Conservation (phyloP, 306 rosid species). For the Trifolium fragiferum region DNA sequence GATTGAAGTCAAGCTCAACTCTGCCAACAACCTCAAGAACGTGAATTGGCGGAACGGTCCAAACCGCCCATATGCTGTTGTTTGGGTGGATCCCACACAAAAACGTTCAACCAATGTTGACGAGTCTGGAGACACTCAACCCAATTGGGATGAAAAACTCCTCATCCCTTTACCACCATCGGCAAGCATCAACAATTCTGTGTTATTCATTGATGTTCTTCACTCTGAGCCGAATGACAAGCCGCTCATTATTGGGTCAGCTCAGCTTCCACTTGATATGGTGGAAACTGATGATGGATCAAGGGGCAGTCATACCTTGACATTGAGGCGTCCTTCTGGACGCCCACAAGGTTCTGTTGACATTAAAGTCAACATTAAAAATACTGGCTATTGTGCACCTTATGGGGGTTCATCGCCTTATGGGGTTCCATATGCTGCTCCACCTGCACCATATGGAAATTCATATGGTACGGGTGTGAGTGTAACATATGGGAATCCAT, state of each 20-base stretch:
- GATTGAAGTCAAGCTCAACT: slow-evolving; percentile 53
- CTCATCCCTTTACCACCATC: slow-evolving; percentile 44
- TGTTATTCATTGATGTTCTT: slow-evolving; percentile 58
- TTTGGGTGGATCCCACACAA: slow-evolving; percentile 66
- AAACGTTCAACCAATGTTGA: slow-evolving; percentile 54
- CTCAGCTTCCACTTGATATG: slow-evolving; percentile 32
- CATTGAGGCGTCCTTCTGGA: slow-evolving; percentile 72
- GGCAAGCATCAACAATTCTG: slow-evolving; percentile 50
- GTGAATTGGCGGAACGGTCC: slow-evolving; percentile 79
- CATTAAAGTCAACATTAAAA: slow-evolving; percentile 48
- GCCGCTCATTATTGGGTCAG: slow-evolving; percentile 61
- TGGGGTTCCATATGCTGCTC: slow-evolving; percentile 3
- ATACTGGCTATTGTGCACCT: slow-evolving; percentile 45
- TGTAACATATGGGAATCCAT: not conserved
- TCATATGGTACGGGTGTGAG: not conserved
- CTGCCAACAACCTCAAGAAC: slow-evolving; percentile 68
- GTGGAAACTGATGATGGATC: not conserved
- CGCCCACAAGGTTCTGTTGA: slow-evolving; percentile 75
- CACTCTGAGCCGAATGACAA: slow-evolving; percentile 53
- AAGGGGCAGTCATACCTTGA: slow-evolving; percentile 36
- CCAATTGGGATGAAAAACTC: slow-evolving; percentile 66
- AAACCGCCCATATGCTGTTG: slow-evolving; percentile 63
- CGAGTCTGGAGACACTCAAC: slow-evolving; percentile 54
- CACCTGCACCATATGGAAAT: slow-evolving; percentile 2
- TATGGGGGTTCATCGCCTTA: slow-evolving; percentile 48